Base-by-base conservation (phyloP, 148 eudicot species). In the Diospyros lotus region DNA sequence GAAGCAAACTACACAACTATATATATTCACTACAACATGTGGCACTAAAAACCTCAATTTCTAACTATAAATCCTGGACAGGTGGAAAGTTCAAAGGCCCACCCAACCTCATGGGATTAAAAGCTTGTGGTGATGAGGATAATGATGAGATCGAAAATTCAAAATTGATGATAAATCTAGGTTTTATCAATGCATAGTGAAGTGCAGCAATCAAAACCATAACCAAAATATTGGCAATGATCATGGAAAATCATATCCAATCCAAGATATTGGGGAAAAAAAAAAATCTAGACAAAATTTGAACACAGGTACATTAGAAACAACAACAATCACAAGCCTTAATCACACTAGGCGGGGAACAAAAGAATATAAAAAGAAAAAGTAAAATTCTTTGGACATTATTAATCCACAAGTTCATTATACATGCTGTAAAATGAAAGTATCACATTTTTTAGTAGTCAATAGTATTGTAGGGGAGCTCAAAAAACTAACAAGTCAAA, bases 401-500 rank as follows among this genome's bases (percentile, higher is more conserved):
- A 67, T 39, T 45, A 4, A 15, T 2, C 6, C 28, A 28, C 28
- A 7, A 67, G 46, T 5, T 17, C 41, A 67, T 67, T 46, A 48
- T 67, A 67, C 39, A 48, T 2, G 1, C 10, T 43, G 17, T 67
- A 13, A 28, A 11, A 15, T 40, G 18, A 43, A 48, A 48, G 51
- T 17, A 68, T 39, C 15, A 43, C 5, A 41, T 42, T 17, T 8
- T 67, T 45, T 4, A 17, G 70, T 18, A 68, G 9, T 48, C 54
- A 68, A 66, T 68, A 3, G 8, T 5, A 50, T 68, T 39, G 41
- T 28, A 18, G 2, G 58, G 51, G 41, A 28, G 38, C 48, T 68
- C 68, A 65, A 65, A 44, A 46, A 68, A 28, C 42, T 10, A 68
- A 48, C 71, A 50, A 68, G 56, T 68, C 28, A 68, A 68, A 45